phyloP scores from a whole-genome alignment of 352 stramenopile species.

The Globisporangium paroecandrum region DNA sequence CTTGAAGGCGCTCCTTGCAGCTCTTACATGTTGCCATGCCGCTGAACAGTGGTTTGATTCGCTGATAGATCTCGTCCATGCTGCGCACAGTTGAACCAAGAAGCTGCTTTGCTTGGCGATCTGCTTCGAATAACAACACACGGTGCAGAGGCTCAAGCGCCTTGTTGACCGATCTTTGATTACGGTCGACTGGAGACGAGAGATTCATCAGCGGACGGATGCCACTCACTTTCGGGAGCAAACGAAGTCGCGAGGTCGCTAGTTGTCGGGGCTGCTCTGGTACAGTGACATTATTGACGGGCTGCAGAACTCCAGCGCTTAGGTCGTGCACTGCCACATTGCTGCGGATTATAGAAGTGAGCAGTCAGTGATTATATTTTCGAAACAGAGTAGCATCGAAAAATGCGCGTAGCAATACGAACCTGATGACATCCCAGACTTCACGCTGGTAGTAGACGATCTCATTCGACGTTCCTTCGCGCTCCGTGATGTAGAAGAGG shows the following conservation, averaged over 20 bases:
- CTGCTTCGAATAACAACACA: conserved; percentile 58
- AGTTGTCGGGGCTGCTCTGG: conserved; percentile 24
- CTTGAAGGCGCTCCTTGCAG: conserved; percentile 22
- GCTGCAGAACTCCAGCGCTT: conserved; percentile 34
- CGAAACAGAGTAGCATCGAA: background rate
- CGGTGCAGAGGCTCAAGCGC: conserved; percentile 56
- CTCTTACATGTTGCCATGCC: conserved; percentile 28
- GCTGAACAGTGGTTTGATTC: conserved; percentile 43
- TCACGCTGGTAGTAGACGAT: conserved; percentile 63
- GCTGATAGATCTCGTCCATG: conserved; percentile 63
- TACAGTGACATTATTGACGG: conserved; percentile 8
- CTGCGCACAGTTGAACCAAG: conserved; percentile 59
- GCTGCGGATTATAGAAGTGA: conserved; percentile 20
- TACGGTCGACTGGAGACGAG: conserved; percentile 31
- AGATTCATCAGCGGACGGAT: conserved; percentile 80
- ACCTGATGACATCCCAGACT: conserved; percentile 67
- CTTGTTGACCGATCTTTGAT: conserved; percentile 50
- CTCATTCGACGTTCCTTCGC: conserved; percentile 63
- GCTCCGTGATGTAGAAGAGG: conserved; percentile 75
- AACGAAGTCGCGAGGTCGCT: conserved; percentile 44
- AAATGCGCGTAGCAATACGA: conserved; percentile 14
- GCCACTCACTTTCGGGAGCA: conserved; percentile 65
- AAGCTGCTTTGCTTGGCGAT: conserved; percentile 43
- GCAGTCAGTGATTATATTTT: background rate
- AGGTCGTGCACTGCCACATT: conserved; percentile 49